Base-by-base conservation (phyloP, 805 yeast genomes). In the Kuraishia floccosa region DNA sequence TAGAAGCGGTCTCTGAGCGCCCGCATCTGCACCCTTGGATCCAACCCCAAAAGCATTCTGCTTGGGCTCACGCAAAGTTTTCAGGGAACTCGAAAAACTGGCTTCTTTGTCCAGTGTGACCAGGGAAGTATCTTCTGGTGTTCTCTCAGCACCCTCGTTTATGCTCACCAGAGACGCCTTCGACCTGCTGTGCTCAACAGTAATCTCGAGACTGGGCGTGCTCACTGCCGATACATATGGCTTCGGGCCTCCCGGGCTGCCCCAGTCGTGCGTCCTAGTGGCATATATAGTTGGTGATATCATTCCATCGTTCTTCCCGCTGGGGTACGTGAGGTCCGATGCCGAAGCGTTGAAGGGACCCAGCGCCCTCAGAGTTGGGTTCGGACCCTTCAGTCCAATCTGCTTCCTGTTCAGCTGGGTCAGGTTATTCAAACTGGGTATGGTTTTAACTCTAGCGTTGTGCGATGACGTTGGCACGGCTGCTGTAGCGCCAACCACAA, bases 181-280 rank as follows among this genome's bases (percentile, higher is more conserved):
- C 14, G 30, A 28, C 16, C 10, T 13, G 18, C 14, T 10, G n/a
- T 11, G 10, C 28, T 10, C 28, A 5, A 18, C 17, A 12, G 11
- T 25, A 7, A 19, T 10, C 10, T 7, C 22, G 10, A 10, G 9
- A 10, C 9, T 7, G 22, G 22, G 10, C 7, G 10, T 10, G 7
- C 9, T 7, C 7, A 19, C 22, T 7, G 22, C 7, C 7, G 22
- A 7, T n/a, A n/a, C n/a, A n/a, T n/a, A n/a, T n/a, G n/a, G n/a
- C n/a, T n/a, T n/a, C 7, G 22, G 22, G 22, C 22, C 22, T 7
- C 7, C 22, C 22, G 22, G 10, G 9, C 9, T 7, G 12, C 34
- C 34, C 34, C 34, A 31, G 13, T 26, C 30, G 16, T 31, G 34
- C 11, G 30, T 31, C 17, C 26, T 31, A 4, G 34, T 31, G 5